phyloP scores from a whole-genome alignment of 805 yeast genomes.

The Lipomyces mesembrius region DNA sequence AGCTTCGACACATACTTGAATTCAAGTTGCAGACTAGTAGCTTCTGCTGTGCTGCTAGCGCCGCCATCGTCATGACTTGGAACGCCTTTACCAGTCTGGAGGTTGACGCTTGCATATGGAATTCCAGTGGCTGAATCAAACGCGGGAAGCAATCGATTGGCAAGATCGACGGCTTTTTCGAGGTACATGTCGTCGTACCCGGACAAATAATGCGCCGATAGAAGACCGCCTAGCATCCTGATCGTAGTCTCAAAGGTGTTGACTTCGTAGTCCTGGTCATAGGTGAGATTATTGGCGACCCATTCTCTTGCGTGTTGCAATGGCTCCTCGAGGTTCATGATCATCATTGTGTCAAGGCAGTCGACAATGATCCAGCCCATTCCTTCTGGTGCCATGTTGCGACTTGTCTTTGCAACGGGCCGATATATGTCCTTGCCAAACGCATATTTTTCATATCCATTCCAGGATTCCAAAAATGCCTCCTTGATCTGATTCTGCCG shows the following conservation, averaged over 20 bases:
- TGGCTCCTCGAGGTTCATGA: constrained; percentile 73
- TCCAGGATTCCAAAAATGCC: constrained; percentile 80
- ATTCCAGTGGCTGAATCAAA: constrained; percentile 69
- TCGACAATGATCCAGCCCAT: constrained; percentile 94
- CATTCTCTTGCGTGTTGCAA: constrained; percentile 68
- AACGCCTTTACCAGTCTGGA: constrained; percentile 64
- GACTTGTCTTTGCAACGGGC: constrained; percentile 65
- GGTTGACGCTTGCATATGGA: constrained; percentile 80
- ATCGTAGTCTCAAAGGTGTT: constrained; percentile 93
- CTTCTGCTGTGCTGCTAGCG: constrained; percentile 82
- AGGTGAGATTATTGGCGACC: constrained; percentile 71
- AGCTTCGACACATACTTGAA: constrained; percentile 78
- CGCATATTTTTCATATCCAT: constrained; percentile 70
- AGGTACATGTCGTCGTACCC: constrained; percentile 65
- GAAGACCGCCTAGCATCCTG: constrained; percentile 90
- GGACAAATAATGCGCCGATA: constrained; percentile 77
- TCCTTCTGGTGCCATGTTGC: constrained; percentile 79
- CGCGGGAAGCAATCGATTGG: constrained; percentile 71
- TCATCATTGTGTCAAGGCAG: constrained; percentile 75
- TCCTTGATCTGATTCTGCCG: constrained; percentile 60
- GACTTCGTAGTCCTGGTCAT: constrained; percentile 73
- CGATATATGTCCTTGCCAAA: constrained; percentile 84
- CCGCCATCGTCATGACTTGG: constrained; percentile 70
- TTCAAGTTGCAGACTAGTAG: constrained; percentile 82
- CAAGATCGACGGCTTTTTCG: constrained; percentile 79